phyloP scores from a whole-genome alignment of 352 stramenopile species.

The Phytophthora fragariae region DNA sequence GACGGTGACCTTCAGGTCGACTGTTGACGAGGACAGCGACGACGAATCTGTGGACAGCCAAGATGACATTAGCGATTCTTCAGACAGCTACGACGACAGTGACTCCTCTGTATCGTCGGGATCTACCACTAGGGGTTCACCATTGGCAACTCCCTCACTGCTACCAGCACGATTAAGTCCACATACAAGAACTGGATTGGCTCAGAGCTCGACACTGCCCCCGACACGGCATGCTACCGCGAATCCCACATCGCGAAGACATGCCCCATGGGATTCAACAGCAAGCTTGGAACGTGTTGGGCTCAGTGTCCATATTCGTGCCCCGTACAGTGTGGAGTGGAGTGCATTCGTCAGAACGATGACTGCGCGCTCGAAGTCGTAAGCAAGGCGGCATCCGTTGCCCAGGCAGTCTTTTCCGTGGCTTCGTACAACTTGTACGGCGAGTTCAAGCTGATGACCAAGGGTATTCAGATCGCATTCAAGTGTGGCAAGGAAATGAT shows the following conservation, averaged over 20 bases:
- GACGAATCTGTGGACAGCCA: conserved; percentile 30
- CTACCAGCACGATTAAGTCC: conserved; percentile 39
- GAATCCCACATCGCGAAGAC: conserved; percentile 42
- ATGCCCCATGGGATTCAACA: conserved; percentile 42
- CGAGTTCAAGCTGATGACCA: conserved; percentile 40
- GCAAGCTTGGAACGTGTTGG: conserved; percentile 48
- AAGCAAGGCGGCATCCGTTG: conserved; percentile 39
- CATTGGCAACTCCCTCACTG: conserved; percentile 23
- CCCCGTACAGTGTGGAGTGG: conserved; percentile 49
- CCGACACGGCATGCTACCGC: conserved; percentile 45
- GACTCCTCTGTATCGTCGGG: conserved; percentile 2
- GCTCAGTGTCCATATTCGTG: conserved; percentile 47
- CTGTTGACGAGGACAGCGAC: conserved; percentile 19
- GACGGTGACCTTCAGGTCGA: conserved; percentile 4
- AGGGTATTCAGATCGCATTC: conserved; percentile 39
- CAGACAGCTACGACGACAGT: conserved; percentile 13
- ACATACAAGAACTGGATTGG: conserved; percentile 50
- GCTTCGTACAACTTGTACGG: conserved; percentile 39
- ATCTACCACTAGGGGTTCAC: conserved; percentile 5
- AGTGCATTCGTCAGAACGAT: conserved; percentile 57
- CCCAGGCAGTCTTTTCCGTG: conserved; percentile 34
- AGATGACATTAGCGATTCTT: conserved; percentile 17
- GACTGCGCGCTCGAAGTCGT: conserved; percentile 48
- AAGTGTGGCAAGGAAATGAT: conserved; percentile 55
- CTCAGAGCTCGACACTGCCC: conserved; percentile 21